phyloP scores from a whole-genome alignment of 352 stramenopile species.

The Globisporangium mamillatum region DNA sequence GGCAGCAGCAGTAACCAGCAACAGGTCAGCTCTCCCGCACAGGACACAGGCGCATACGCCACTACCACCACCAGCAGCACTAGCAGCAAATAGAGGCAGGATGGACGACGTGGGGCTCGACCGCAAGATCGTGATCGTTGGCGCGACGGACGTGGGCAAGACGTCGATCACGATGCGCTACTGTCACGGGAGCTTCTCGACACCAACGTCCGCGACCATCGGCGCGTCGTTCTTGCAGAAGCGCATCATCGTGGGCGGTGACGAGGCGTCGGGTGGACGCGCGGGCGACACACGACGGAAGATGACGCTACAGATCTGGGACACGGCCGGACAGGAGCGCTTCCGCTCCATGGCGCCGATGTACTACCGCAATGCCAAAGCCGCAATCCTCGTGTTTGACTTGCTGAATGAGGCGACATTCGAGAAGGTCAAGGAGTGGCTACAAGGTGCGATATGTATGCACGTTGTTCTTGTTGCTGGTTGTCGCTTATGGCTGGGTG shows the following conservation, averaged over 20 bases:
- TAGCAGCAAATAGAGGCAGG: background rate
- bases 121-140: conserved; percentile 89
- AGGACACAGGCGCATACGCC: background rate
- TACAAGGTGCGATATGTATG: conserved; percentile 49
- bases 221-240: conserved; percentile 88
- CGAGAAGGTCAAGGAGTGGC: conserved; percentile 86
- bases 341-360: conserved; percentile 89
- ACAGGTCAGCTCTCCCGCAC: background rate
- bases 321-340: conserved; percentile 73
- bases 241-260: conserved; percentile 64
- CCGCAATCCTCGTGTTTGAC: conserved; percentile 86
- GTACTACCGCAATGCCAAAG: conserved; percentile 90
- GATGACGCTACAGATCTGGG: conserved; percentile 89
- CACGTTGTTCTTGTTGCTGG: background rate
- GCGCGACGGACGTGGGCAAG: conserved; percentile 86
- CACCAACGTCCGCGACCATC: conserved; percentile 81
- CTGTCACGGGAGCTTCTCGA: conserved; percentile 83
- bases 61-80: background rate
- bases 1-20: conserved; percentile 3
- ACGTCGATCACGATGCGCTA: conserved; percentile 89
- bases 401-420: conserved; percentile 75
- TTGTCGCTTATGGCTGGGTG: background rate
- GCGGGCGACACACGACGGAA: conserved; percentile 45
- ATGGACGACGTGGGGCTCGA: conserved; percentile 88
- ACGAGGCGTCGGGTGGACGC: conserved; percentile 14